A percentile compares a stretch with the other conserved stretches of the same genome.
These are phyloP conservation scores for Fonsecaea pugnacius DNA, from an alignment of 2,329 filamentous ascomycete genomes.

Conservation along the genomic window DNA sequence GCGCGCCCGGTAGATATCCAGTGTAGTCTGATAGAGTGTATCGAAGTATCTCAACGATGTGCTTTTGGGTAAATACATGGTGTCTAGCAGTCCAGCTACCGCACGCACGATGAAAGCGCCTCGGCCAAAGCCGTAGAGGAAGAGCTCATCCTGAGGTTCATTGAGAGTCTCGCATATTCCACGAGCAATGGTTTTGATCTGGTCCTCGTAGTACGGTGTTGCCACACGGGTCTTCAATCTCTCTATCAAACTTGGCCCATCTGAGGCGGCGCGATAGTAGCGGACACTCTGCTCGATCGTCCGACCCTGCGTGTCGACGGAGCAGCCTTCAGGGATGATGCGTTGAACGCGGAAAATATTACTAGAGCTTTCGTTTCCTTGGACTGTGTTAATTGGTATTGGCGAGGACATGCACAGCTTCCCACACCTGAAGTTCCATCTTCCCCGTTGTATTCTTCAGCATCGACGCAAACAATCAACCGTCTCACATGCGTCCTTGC, in stretches of 20 bases:
- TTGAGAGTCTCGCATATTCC: constrained; percentile 30
- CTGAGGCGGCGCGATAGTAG: constrained; percentile 30
- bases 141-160: constrained; percentile 45
- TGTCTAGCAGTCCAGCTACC: constrained; percentile 47
- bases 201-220: constrained; percentile 29
- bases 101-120: constrained; percentile 49
- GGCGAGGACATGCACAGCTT: background rate
- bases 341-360: constrained; percentile 31
- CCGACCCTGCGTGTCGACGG: constrained; percentile 24
- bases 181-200: constrained; percentile 34
- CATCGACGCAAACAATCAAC: constrained; percentile 33
- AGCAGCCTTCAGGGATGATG: constrained; percentile 23
- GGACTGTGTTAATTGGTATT: constrained; percentile 15
- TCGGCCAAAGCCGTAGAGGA: constrained; percentile 48
- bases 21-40: constrained; percentile 39
- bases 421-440: constrained; percentile 23
- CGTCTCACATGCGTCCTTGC: constrained; percentile 48
- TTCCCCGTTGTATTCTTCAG: constrained; percentile 13
- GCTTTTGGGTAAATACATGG: constrained; percentile 38
- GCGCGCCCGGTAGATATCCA: constrained; percentile 35
- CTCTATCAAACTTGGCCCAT: constrained; percentile 27
- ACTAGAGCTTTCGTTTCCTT: constrained; percentile 28
- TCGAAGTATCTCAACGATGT: constrained; percentile 39
- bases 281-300: constrained; percentile 30
- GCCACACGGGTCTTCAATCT: constrained; percentile 27